phyloP scores from a whole-genome alignment of 305 asterid species.

The Withania somnifera region DNA sequence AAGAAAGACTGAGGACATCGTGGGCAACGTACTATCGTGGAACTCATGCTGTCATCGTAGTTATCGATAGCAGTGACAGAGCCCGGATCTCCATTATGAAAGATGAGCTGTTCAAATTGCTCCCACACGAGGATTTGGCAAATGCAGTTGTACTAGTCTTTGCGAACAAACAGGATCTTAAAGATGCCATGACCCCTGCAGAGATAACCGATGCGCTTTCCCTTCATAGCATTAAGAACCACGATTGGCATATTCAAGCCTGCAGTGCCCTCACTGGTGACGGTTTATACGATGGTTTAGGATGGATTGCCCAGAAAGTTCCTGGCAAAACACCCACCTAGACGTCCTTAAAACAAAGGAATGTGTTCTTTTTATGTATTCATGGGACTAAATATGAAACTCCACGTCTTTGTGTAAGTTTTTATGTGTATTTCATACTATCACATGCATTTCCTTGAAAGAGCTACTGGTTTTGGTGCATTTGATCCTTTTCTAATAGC shows the following conservation, averaged over 20 bases:
- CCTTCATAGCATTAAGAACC: slow-evolving; percentile 92
- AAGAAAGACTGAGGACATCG: slow-evolving; percentile 80
- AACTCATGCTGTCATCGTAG: slow-evolving; percentile 77
- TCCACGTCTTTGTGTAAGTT: background rate
- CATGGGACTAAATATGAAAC: background rate
- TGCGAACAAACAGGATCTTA: slow-evolving; percentile 91
- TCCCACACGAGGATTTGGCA: slow-evolving; percentile 78
- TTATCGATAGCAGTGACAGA: slow-evolving; percentile 90
- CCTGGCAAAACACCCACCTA: slow-evolving; percentile 71
- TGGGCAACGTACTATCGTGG: slow-evolving; percentile 97
- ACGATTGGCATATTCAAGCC: slow-evolving; percentile 97
- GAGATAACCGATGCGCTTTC: slow-evolving; percentile 91
- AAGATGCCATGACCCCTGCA: slow-evolving; percentile 93
- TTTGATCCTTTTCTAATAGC: background rate
- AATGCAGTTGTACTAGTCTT: slow-evolving; percentile 67
- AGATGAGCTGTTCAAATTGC: slow-evolving; percentile 71
- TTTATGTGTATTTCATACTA: background rate
- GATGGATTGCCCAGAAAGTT: slow-evolving; percentile 88
- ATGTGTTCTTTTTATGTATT: background rate
- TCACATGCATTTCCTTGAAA: background rate
- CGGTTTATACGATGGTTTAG: slow-evolving; percentile 86
- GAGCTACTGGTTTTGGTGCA: background rate
- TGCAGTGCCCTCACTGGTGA: slow-evolving; percentile 91
- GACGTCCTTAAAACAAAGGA: background rate
- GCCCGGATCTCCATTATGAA: slow-evolving; percentile 83